phyloP scores from a whole-genome alignment of 176 grass and related monocot species.

The Phyllostachys edulis region DNA sequence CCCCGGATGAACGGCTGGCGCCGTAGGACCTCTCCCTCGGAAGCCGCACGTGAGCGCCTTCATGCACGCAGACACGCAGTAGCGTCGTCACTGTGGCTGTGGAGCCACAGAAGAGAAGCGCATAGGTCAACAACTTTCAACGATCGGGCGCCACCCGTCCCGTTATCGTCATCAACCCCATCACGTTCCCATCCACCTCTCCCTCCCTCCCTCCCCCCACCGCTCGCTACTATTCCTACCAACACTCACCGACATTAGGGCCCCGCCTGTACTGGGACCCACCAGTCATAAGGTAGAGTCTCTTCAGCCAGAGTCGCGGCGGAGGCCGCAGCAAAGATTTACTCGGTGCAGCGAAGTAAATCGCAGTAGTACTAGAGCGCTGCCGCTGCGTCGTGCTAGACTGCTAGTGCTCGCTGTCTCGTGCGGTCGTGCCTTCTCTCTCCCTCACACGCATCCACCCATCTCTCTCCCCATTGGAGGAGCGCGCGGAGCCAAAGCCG shows the following conservation, averaged over 20 bases:
- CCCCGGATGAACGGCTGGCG: too few species aligned
- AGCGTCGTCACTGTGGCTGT: neutral
- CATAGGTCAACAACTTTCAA: constrained; percentile 16
- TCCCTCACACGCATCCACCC: neutral
- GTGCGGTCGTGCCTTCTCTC: neutral
- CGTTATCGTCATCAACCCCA: constrained; percentile 27
- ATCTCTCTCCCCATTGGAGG: neutral
- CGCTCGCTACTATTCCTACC: accelerated
- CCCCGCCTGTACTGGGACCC: accelerated
- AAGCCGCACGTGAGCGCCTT: neutral
- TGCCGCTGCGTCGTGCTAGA: neutral
- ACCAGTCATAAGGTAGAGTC: accelerated
- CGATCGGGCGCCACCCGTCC: constrained; percentile 16
- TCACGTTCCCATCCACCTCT: constrained; percentile 6
- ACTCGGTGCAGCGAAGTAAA: neutral
- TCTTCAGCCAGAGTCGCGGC: accelerated
- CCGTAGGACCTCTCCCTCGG: too few species aligned
- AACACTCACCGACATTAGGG: accelerated
- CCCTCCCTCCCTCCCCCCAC: neutral
- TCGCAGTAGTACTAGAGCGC: neutral
- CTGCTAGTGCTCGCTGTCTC: neutral
- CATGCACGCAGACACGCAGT: neutral
- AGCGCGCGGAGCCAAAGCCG: neutral
- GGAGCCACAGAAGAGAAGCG: neutral
- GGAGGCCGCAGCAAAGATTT: neutral